Conservation (phyloP, 768 basidiomycete genomes). For the Suillus ampliporus region DNA sequence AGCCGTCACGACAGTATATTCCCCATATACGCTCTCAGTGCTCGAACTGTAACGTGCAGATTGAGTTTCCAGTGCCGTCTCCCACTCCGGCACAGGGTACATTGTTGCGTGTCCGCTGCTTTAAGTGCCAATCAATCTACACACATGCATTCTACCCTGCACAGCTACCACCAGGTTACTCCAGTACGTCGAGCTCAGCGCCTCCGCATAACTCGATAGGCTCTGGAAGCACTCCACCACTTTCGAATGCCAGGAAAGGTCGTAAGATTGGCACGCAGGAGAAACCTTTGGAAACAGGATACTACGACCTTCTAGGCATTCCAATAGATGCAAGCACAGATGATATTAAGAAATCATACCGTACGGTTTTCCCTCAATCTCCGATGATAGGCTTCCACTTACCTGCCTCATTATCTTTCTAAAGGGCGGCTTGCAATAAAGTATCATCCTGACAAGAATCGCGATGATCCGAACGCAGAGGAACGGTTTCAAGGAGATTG, state of each 20-base stretch:
- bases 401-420: constrained; percentile 8
- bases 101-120: constrained; percentile 73
- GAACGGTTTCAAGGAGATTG: constrained; percentile 91
- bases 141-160: constrained; percentile 71
- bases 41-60: constrained; percentile 52
- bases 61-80: constrained; percentile 74
- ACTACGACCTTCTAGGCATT: constrained; percentile 87
- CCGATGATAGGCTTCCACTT: not conserved
- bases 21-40: constrained; percentile 74
- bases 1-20: constrained; percentile 68
- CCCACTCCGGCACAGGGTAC: constrained; percentile 61
- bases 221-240: constrained; percentile 27
- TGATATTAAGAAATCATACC: constrained; percentile 92
- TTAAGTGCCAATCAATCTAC: constrained; percentile 62
- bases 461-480: constrained; percentile 82
- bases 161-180: constrained; percentile 50
- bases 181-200: constrained; percentile 18
- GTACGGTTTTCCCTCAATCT: constrained; percentile 48
- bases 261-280: constrained; percentile 91
- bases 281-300: constrained; percentile 85
- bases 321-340: constrained; percentile 76
- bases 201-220: not conserved
- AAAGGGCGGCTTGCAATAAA: constrained; percentile 86
- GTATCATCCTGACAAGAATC: constrained; percentile 93
- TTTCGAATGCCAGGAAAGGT: constrained; percentile 46